phyloP scores from a whole-genome alignment of 2,329 filamentous ascomycete species.

The Scleromitrula shiraiana region DNA sequence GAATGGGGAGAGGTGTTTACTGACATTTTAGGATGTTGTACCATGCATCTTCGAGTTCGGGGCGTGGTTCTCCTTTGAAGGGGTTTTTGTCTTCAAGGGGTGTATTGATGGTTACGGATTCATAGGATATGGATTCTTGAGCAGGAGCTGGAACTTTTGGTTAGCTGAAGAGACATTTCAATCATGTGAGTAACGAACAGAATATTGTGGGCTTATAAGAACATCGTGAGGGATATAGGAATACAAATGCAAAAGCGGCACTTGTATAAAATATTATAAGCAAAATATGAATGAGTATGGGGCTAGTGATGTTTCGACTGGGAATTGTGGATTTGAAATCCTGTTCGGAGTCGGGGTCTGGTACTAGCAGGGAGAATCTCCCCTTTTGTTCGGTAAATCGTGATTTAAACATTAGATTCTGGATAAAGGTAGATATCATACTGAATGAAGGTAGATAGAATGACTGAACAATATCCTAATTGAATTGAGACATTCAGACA shows the following conservation, averaged over 20 bases:
- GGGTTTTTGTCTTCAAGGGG: not conserved
- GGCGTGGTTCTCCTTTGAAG: not conserved
- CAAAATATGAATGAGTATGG: not conserved
- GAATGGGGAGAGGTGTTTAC: too few relatives aligned
- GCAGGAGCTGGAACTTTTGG: not conserved
- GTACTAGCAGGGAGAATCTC: not conserved
- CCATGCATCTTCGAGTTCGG: not conserved
- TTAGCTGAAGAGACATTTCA: not conserved
- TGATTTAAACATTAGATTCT: not conserved
- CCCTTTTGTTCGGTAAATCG: too few relatives aligned
- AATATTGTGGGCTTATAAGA: not conserved
- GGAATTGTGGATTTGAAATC: not conserved
- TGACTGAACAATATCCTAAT: too few relatives aligned
- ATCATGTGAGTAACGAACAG: not conserved
- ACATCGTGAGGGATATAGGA: not conserved
- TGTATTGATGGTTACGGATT: not conserved
- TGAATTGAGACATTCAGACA: too few relatives aligned
- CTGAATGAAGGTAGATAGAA: too few relatives aligned
- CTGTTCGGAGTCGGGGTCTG: not conserved
- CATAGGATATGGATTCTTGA: not conserved
- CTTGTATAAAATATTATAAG: not conserved
- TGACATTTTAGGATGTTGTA: not conserved
- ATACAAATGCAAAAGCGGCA: not conserved
- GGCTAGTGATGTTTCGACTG: too few relatives aligned
- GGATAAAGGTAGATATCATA: not conserved